Base-by-base conservation (phyloP, 2,329 filamentous ascomycete genomes). In the Fusarium haematococcum region DNA sequence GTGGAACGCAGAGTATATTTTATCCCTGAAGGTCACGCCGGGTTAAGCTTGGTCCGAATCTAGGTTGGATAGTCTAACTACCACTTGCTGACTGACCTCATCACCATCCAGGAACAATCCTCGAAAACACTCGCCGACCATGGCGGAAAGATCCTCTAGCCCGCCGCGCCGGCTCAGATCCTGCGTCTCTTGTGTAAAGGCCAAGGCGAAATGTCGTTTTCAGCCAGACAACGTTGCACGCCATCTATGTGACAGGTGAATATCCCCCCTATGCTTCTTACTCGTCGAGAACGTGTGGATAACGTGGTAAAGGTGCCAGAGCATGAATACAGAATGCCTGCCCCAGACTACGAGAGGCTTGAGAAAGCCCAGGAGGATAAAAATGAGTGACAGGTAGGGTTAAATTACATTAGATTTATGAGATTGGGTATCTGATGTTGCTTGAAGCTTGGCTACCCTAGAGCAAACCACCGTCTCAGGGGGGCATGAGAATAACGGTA, bases 331-430 rank as follows among this genome's bases (percentile, higher is more conserved):
- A 5, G 72, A 77, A 6, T 83, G 82, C 62, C 52, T 63, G 5
- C 76, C 77, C 3, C 82, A 81, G 70, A 73, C 77, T 7, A 78
- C 77, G 4, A 79, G 68, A 48, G 73, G 78, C 20, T 57, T 83
- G 58, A 78, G 82, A 62, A 82, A 76, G 65, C 76, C 81, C 8
- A 76, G 81, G 18, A 81, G 79, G 54, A 77, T 83, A 35, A 77
- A 78, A 39, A 72, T 71, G 14, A 57, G 75, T 23, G 72, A 73
- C 25, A 79, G 73, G 81, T 83, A 72, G 52, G 56, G 2, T 23
- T 30, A 13, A 20, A 39, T 4, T 37, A 14, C 11, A 3, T 1
- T 58, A 62, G 18, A n/a, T 13, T 39, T 59, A 18, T 30, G 8
- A 23, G 56, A n/a, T 20, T 57, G 18, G 56, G 25, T 27, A n/a